Conservation (phyloP, 1,139 yeast species). For the Zygosaccharomyces pseudobailii region DNA sequence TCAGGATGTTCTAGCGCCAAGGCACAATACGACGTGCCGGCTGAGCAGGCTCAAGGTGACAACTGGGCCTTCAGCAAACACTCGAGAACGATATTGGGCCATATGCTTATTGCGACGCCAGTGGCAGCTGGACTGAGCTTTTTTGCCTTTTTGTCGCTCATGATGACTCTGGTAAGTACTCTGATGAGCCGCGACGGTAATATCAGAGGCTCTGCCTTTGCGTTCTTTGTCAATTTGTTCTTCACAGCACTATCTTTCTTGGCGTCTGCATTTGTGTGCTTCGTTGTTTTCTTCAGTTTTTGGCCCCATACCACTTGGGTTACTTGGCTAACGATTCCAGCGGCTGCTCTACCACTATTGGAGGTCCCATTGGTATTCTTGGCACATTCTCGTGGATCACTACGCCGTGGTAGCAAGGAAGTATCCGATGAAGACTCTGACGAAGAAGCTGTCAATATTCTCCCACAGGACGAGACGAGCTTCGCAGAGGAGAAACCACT, state of each 20-base stretch:
- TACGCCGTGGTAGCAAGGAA: constrained; percentile 9
- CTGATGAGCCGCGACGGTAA: constrained; percentile 7
- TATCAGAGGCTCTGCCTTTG: constrained; percentile 37
- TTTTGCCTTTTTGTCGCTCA: constrained; percentile 43
- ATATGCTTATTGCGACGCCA: constrained; percentile 72
- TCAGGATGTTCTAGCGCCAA: constrained; percentile 47
- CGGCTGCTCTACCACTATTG: constrained; percentile 52
- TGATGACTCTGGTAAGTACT: constrained; percentile 10
- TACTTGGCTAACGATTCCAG: constrained; percentile 63
- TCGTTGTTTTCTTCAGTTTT: constrained; percentile 53
- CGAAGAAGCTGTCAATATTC: not conserved
- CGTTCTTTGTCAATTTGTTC: constrained; percentile 34
- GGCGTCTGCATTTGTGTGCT: constrained; percentile 48
- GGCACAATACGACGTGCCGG: constrained; percentile 45
- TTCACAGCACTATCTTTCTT: constrained; percentile 45
- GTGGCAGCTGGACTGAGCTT: constrained; percentile 67
- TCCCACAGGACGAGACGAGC: constrained; percentile 2
- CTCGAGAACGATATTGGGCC: constrained; percentile 64
- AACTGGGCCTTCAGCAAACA: constrained; percentile 49
- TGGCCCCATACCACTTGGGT: constrained; percentile 64
- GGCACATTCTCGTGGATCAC: constrained; percentile 21
- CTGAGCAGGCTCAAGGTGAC: constrained; percentile 30
- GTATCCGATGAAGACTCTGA: not conserved
- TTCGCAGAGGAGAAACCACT: constrained; percentile 11
- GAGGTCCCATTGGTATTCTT: constrained; percentile 41